phyloP scores from a whole-genome alignment of 768 basidiomycete genomes.

The Polyporus arcularius region DNA sequence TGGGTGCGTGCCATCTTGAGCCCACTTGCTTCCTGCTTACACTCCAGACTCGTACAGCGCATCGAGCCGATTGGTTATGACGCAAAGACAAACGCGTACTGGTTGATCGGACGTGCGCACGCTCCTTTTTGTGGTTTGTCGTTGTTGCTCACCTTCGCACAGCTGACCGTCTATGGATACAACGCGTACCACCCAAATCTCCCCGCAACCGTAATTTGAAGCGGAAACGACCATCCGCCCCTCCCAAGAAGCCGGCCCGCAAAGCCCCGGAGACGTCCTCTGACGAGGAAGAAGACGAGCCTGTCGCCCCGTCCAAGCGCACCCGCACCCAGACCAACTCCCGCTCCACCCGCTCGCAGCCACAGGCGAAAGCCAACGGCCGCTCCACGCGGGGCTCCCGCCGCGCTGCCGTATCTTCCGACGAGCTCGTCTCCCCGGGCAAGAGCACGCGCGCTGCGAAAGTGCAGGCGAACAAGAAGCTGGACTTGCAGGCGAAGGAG shows the following conservation, averaged over 20 bases:
- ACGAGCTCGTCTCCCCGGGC: slow-evolving; percentile 29
- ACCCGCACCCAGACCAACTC: slow-evolving; percentile 13
- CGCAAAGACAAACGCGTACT: slow-evolving; percentile 75
- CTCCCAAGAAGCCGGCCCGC: slow-evolving; percentile 24
- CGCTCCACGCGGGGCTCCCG: slow-evolving; percentile 11
- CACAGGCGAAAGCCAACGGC: slow-evolving; percentile 5
- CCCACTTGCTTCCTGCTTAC: not conserved
- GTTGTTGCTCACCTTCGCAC: slow-evolving; percentile 4
- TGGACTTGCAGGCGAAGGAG: slow-evolving; percentile 69
- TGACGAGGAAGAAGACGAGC: slow-evolving; percentile 25
- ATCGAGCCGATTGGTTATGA: slow-evolving; percentile 88
- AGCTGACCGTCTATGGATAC: slow-evolving; percentile 88
- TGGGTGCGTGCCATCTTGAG: slow-evolving; percentile 57
- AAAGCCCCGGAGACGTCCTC: slow-evolving; percentile 7
- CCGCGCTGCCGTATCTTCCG: slow-evolving; percentile 6
- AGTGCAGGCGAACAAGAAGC: slow-evolving; percentile 65
- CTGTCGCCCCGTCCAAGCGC: slow-evolving; percentile 29
- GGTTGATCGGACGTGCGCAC: slow-evolving; percentile 76
- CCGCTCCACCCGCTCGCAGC: slow-evolving; percentile 2
- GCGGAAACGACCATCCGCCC: slow-evolving; percentile 36
- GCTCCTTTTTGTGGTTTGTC: not conserved
- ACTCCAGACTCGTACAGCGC: slow-evolving; percentile 47
- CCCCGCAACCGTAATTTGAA: slow-evolving; percentile 36
- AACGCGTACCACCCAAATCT: slow-evolving; percentile 62
- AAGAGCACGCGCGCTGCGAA: slow-evolving; percentile 67